phyloP scores from a whole-genome alignment of 805 yeast genomes.

The Candida railenensis region DNA sequence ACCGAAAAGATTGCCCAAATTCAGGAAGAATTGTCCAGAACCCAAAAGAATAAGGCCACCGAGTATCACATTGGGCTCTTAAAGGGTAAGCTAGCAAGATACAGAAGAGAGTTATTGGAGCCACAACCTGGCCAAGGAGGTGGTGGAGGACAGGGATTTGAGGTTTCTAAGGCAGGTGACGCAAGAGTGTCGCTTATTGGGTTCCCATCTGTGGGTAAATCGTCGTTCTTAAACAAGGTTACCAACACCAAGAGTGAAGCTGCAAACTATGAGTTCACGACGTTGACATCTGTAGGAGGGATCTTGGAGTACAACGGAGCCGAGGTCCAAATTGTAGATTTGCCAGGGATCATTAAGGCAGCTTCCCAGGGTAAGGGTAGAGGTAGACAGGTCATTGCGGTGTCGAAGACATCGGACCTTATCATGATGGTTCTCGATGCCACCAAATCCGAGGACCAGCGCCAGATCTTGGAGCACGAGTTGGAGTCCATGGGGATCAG shows the following conservation, averaged over 20 bases:
- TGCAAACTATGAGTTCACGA: slow-evolving; percentile 93
- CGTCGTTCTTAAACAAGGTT: slow-evolving; percentile 82
- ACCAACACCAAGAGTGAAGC: slow-evolving; percentile 94
- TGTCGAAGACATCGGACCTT: slow-evolving; percentile 92
- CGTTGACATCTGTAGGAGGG: slow-evolving; percentile 95
- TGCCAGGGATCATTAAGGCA: slow-evolving; percentile 96
- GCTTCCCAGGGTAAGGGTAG: slow-evolving; percentile 97
- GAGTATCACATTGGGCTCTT: slow-evolving; percentile 94
- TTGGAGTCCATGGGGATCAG: slow-evolving; percentile 93
- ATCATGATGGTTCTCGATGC: slow-evolving; percentile 94
- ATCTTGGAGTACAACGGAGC: slow-evolving; percentile 95
- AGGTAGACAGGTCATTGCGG: slow-evolving; percentile 95
- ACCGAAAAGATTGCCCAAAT: slow-evolving; percentile 80
- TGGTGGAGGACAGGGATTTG: slow-evolving; percentile 86
- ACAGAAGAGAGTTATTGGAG: slow-evolving; percentile 85
- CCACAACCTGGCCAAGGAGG: slow-evolving; percentile 79
- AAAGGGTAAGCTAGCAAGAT: slow-evolving; percentile 92
- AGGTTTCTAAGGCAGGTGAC: slow-evolving; percentile 93
- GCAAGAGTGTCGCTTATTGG: slow-evolving; percentile 95
- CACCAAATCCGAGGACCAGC: slow-evolving; percentile 87
- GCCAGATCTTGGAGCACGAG: slow-evolving; percentile 83
- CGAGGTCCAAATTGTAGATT: slow-evolving; percentile 93
- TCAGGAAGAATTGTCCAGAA: slow-evolving; percentile 89
- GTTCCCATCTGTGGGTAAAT: slow-evolving; percentile 97
- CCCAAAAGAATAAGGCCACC: slow-evolving; percentile 97